Evolutionary conservation across 2,329 filamentous ascomycete species (phyloP).

Genomic region (Cadophora luteo-olivacea): DNA sequence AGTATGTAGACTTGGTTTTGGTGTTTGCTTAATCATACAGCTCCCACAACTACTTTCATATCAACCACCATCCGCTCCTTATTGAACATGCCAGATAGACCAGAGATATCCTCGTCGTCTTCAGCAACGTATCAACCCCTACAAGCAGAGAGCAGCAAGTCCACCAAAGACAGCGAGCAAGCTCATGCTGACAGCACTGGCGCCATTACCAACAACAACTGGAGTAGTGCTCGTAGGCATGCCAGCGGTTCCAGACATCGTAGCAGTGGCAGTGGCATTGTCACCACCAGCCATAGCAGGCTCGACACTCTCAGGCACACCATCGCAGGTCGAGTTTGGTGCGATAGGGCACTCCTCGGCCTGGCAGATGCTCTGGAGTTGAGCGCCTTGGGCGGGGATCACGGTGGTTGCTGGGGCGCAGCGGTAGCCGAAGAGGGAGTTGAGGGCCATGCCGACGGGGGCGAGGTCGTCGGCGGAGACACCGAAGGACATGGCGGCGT

Average conservation of each 20-base stretch:
- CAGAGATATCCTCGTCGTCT: too few species aligned
- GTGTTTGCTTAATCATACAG: not conserved
- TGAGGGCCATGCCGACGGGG: conserved; percentile 54
- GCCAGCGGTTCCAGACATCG: conserved; percentile 10
- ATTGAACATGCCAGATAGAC: too few species aligned
- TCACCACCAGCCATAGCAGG: not conserved
- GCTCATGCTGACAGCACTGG: conserved; percentile 30
- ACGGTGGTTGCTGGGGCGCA: conserved; percentile 52
- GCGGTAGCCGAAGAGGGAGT: conserved; percentile 54
- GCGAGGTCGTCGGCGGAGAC: conserved; percentile 58
- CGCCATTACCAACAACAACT: conserved; percentile 20
- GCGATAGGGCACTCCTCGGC: conserved; percentile 56
- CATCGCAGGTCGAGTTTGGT: conserved; percentile 52
- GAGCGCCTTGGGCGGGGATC: conserved; percentile 52
- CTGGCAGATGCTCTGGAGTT: conserved; percentile 64
- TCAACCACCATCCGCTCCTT: too few species aligned
- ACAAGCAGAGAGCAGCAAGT: conserved; percentile 31
- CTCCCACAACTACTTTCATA: too few species aligned
- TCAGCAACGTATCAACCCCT: not conserved
- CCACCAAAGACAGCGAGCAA: conserved; percentile 34
- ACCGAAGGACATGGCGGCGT: conserved; percentile 61
- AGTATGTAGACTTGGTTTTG: not conserved
- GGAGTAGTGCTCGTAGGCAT: not conserved
- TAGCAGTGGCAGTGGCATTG: conserved; percentile 13
- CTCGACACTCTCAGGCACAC: conserved; percentile 23